Base-by-base conservation (phyloP, 768 basidiomycete genomes). In the button mushroom (Agaricus bisporus) region DNA sequence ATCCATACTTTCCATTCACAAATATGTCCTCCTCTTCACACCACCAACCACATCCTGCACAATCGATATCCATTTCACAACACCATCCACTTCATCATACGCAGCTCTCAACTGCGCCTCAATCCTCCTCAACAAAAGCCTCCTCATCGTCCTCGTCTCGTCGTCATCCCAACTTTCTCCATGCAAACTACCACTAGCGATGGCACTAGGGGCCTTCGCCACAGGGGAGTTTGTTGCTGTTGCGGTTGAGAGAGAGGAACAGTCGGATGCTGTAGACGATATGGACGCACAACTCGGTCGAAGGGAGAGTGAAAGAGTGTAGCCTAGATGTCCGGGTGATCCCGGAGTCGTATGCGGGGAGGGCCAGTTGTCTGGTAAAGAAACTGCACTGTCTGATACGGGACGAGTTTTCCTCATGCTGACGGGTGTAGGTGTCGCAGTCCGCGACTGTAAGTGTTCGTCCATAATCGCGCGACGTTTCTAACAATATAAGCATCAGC, bases 111-210 rank as follows among this genome's bases (percentile, higher is more conserved):
- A 77, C 69, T 54, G 68, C 14, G 80, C 76, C 37, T 83, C 80
- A 50, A 89, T 77, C 68, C 87, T 88, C 43, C 83, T 77, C 38
- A 81, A 65, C 18, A 88, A 60, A n/a, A 90, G 64, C 15, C 84
- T 74, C 12, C 85, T 83, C 35, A 87, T 70, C 25, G 75, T 73
- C 35, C 78, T 76, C 10, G 73, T 76, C 56, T 88, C 88, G 45
- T 87, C 80, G 51, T 85, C 85, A 57, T 82, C 82, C 56, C 81
- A 81, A 36, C 32, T 32, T 11, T 75, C 69, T 5, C 35, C 22
- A 12, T 32, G 41, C 28, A 42, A 41, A 5, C 18, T 11, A 14
- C 15, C 15, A 17, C 17, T 29, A 45, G 25, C 14, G 10, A n/a
- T 12, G 15, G 26, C 26, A 3, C 12, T 26, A 29, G 15, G 4